Evolutionary conservation across 2,329 filamentous ascomycete genomes (phyloP), one percentile per base, ranked within the genome.

Genomic region (Arthrinium puccinioides): DNA sequence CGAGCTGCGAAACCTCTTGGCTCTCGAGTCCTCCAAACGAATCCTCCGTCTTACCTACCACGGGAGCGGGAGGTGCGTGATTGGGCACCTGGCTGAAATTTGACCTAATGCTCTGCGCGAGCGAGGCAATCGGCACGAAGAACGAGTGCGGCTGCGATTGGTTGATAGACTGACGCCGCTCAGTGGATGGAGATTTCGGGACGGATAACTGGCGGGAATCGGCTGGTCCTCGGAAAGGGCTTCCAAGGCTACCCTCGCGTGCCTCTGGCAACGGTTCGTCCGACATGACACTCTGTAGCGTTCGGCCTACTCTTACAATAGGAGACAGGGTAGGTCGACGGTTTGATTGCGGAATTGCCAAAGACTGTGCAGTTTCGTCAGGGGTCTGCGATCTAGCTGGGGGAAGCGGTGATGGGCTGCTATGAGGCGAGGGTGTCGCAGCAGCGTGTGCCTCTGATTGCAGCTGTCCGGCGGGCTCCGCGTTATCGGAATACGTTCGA

Each of bases 231-330:
- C 69, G 63, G 44, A 79, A 79, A 0, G 75, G 75, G 38, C 75
- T 79, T 11, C 73, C 65, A 3, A 79, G 56, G 9, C 69, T 66
- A 23, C 63, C 62, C 29, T 72, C 69, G n/a, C 62, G 63, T 6
- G 56, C 62, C 35, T 70, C 69, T 2, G 75, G 74, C 0, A 75
- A 77, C 1, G 74, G 72, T 7, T 72, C 70, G 44, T 78, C 74
- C 0, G 74, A 76, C 9, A 75, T 74, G 25, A 79, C 69, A 40
- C 66, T 74, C 48, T 78, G 74, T 11, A 79, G 55, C 21, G 67
- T 72, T 32, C 71, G 63, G 4, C 74, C 74, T 19, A 67, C 74
- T 31, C 74, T 64, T n/a, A 79, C 69, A 24, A 77, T 77, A 2
- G 75, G 73, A 5, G 74, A 77, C 1, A 79, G 57, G 6, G 60